These are phyloP conservation scores for Lonicera japonica DNA, from an alignment of 129 eudicot species.

Conservation along the genomic window DNA sequence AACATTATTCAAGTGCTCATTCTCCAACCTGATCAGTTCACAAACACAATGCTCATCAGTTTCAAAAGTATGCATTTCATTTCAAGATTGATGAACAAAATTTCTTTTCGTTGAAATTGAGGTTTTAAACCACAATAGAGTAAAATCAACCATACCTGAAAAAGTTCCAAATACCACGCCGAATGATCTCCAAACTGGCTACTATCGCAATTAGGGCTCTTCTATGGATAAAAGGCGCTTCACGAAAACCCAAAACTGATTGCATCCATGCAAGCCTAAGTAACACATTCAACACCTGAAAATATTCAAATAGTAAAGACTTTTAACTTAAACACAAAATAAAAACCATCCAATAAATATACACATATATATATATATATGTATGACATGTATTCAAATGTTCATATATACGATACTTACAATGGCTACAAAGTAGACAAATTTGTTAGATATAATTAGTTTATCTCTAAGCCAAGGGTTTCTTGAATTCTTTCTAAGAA, in stretches of 20 bases:
- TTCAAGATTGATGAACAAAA: neutral
- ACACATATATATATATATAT: too few relatives aligned
- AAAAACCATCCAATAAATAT: neutral
- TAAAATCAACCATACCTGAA: constrained; percentile 39
- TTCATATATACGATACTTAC: constrained; percentile 24
- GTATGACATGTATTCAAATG: neutral
- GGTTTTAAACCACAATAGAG: neutral
- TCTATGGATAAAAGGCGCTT: constrained; percentile 43
- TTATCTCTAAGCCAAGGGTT: constrained; percentile 75
- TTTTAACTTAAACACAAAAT: neutral
- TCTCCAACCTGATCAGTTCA: constrained; percentile 46
- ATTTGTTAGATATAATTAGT: constrained; percentile 37
- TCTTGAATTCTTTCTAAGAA: constrained; percentile 35
- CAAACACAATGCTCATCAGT: neutral
- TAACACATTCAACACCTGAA: constrained; percentile 45
- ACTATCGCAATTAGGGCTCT: constrained; percentile 49
- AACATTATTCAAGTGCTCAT: constrained; percentile 68
- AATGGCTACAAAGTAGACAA: constrained; percentile 57
- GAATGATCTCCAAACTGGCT: constrained; percentile 58
- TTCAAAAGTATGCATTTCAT: neutral
- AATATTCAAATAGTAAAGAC: neutral
- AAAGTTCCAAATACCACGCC: constrained; percentile 79
- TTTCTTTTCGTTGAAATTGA: too few relatives aligned
- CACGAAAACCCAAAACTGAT: constrained; percentile 38
- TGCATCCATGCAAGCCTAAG: constrained; percentile 86